phyloP scores from a whole-genome alignment of 768 basidiomycete genomes.

The Podaxis pistillaris region DNA sequence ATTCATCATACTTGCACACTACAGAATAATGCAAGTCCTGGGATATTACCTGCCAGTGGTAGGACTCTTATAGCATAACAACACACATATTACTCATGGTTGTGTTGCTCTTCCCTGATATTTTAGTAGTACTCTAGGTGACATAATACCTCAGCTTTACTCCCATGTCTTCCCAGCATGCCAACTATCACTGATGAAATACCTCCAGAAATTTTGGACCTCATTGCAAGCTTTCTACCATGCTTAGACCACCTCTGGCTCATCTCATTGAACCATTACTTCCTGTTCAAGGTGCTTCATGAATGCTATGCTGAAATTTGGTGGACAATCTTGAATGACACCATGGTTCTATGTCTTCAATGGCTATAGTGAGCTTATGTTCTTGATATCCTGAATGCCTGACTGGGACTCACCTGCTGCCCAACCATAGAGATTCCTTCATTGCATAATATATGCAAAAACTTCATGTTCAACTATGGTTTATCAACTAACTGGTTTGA shows the following conservation, averaged over 20 bases:
- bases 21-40: no score
- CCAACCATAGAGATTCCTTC: not conserved
- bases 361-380: conserved; percentile 7
- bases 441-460: conserved; percentile 32
- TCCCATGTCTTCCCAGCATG: not conserved
- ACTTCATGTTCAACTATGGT: conserved; percentile 39
- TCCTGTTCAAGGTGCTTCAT: conserved; percentile 30
- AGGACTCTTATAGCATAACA: no score
- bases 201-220: conserved; percentile 34
- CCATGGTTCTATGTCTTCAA: not conserved
- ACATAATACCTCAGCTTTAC: not conserved
- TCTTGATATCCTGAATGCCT: not conserved
- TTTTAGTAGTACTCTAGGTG: no score
- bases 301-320: conserved; percentile 21
- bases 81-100: no score
- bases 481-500: conserved; percentile 34
- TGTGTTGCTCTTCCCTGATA: no score
- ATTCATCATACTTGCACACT: no score
- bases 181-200: conserved; percentile 17
- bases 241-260: not conserved
- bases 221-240: conserved; percentile 23
- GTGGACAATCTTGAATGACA: not conserved
- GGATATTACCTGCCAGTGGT: no score
- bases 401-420: not conserved
- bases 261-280: conserved; percentile 27